Base-by-base conservation (phyloP, 768 basidiomycete species). In the Gymnopilus dilepis region DNA sequence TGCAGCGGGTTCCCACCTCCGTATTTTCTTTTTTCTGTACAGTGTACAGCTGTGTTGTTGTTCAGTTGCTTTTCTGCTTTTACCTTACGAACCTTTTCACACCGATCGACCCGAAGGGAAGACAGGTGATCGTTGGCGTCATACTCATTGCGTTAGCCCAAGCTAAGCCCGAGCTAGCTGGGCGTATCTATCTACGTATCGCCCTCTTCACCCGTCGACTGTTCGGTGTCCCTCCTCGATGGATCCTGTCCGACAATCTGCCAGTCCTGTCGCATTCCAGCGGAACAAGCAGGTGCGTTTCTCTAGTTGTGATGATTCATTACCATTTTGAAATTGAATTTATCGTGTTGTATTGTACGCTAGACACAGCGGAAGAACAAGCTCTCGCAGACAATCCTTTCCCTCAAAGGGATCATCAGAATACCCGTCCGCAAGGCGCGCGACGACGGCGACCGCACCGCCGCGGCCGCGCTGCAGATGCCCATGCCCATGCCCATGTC, bases 361-460 rank as follows among this genome's bases (percentile, higher is more conserved):
- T 31, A 34, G 21, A 50, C 58, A 24, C 48, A 78, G 77, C 68
- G 73, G 22, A 54, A 77, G 58, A 72, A 70, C 73, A 71, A 75
- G 70, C 65, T 84, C 70, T 60, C 59, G 1, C 59, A 55, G 43
- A 55, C 52, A 12, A 68, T 76, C 68, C 73, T 76, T 48, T 70
- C 72, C 24, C 67, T 78, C 64, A 78, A 74, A 58, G 72, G 73
- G 33, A 74, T 75, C 50, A 69, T 77, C 45, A 75, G 81, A 33
- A 65, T 73, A 40, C 66, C 69, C 43, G 65, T 50, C 6, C 72
- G 68, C 21, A 54, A 41, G 26, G 33, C 17, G 21, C 34, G 37
- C 43, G 28, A 45, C 24, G 13, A 47, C 75, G 69, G 60, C 47
- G 69, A 43, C 37, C 11, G 9, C 33, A 26, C 28, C 30, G n/a